These are phyloP conservation scores for Pythium myriotylum DNA, from an alignment of 352 stramenopile species.

Conservation along the genomic window DNA sequence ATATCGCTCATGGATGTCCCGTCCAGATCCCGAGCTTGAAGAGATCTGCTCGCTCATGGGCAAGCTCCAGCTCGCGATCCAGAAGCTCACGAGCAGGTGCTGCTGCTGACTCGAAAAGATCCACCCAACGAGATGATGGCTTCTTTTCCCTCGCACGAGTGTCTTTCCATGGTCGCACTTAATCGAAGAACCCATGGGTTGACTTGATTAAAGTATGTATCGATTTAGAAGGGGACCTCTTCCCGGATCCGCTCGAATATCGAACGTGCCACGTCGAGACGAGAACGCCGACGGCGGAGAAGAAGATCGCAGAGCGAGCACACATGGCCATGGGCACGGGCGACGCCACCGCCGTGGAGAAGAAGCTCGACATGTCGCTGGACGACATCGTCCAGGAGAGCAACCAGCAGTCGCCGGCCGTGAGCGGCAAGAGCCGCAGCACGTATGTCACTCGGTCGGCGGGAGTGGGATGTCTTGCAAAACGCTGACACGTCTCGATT, in stretches of 20 bases:
- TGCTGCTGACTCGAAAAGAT: background rate
- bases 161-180: constrained; percentile 12
- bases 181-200: background rate
- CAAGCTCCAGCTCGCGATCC: constrained; percentile 35
- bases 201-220: constrained; percentile 17
- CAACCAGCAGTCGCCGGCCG: constrained; percentile 29
- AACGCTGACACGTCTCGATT: too few relatives aligned
- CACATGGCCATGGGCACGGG: constrained; percentile 2
- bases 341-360: constrained; percentile 48
- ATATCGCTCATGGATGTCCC: background rate
- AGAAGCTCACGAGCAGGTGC: constrained; percentile 21
- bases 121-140: background rate
- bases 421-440: constrained; percentile 53
- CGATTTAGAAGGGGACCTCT: constrained; percentile 18
- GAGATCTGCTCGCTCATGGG: constrained; percentile 47
- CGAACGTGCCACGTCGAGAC: constrained; percentile 2
- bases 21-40: constrained; percentile 35
- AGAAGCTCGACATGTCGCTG: constrained; percentile 76
- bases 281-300: too few relatives aligned
- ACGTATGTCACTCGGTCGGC: constrained; percentile 47
- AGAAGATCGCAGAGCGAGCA: constrained; percentile 14
- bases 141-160: background rate
- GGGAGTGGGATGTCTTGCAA: too few relatives aligned
- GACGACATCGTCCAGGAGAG: constrained; percentile 65
- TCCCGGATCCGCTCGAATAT: background rate